Evolutionary conservation across 306 rosid species (phyloP).

Genomic region (Citrullus amarus): DNA sequence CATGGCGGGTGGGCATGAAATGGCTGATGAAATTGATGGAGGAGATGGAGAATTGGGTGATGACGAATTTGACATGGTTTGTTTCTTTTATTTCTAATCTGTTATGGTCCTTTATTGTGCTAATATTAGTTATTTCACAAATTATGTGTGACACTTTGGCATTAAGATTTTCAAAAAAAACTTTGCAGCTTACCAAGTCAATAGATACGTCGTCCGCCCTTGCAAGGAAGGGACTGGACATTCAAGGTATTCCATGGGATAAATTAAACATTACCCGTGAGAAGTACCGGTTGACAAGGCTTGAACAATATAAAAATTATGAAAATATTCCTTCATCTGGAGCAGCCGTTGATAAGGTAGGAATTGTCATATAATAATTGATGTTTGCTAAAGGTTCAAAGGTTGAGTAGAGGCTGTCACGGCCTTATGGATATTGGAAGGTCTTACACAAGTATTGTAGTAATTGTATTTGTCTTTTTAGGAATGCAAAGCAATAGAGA

Average conservation of each 20-base stretch:
- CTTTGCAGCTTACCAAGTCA: constrained; percentile 12
- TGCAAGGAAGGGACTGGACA: constrained; percentile 24
- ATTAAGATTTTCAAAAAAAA: background rate
- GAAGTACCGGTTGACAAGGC: constrained; percentile 20
- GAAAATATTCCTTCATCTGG: constrained; percentile 29
- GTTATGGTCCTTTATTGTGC: background rate
- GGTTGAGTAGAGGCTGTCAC: background rate
- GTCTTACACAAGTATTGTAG: constrained; percentile 8
- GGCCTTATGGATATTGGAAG: background rate
- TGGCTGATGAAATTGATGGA: constrained; percentile 14
- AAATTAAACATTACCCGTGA: constrained; percentile 18
- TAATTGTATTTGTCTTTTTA: background rate
- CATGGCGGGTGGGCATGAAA: constrained; percentile 17
- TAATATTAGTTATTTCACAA: background rate
- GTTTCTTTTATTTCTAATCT: background rate
- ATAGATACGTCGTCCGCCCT: constrained; percentile 22
- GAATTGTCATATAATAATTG: background rate
- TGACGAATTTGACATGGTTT: constrained; percentile 18
- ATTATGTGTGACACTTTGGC: background rate
- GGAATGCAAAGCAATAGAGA: constrained; percentile 22
- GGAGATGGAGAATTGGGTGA: constrained; percentile 18
- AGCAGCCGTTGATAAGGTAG: constrained; percentile 21
- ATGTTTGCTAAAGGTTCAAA: background rate
- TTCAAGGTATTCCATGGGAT: constrained; percentile 30
- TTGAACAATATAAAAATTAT: constrained; percentile 21